Percentiles rank a stretch among this genome's conserved stretches.
Evolutionary conservation across 2,329 filamentous ascomycete genomes (phyloP).

Genomic region (Emergomyces africanus): DNA sequence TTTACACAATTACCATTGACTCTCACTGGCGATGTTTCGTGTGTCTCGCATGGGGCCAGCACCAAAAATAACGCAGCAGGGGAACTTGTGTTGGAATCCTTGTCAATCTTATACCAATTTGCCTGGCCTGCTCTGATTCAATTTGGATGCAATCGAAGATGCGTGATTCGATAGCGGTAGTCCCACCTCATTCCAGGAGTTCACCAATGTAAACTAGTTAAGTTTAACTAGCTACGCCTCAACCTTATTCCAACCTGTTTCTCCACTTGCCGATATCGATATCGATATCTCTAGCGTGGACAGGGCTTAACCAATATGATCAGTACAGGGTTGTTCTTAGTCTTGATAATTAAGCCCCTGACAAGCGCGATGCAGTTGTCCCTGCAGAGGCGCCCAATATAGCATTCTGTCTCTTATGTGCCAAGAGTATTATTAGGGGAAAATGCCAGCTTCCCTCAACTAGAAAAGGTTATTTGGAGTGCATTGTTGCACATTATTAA

Average conservation of each 20-base stretch:
- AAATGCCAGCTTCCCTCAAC: neutral
- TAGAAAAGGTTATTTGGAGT: neutral
- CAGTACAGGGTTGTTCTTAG: neutral
- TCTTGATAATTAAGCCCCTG: neutral
- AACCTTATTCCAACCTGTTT: neutral
- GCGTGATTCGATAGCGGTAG: neutral
- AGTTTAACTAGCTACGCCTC: neutral
- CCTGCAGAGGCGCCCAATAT: neutral
- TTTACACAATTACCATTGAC: neutral
- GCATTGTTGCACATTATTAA: neutral
- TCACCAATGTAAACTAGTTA: neutral
- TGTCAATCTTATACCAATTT: neutral
- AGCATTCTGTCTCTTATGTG: neutral
- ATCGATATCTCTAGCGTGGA: neutral
- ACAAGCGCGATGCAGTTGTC: neutral
- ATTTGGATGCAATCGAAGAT: neutral
- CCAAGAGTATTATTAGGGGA: neutral
- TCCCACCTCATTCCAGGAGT: neutral
- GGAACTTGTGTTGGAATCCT: neutral
- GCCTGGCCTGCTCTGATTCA: neutral
- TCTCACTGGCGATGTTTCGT: neutral
- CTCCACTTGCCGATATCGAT: neutral
- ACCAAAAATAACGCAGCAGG: neutral
- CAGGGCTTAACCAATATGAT: neutral
- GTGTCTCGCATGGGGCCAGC: neutral